Evolutionary conservation across 306 rosid species (phyloP).

Genomic region (Lotus japonicus): DNA sequence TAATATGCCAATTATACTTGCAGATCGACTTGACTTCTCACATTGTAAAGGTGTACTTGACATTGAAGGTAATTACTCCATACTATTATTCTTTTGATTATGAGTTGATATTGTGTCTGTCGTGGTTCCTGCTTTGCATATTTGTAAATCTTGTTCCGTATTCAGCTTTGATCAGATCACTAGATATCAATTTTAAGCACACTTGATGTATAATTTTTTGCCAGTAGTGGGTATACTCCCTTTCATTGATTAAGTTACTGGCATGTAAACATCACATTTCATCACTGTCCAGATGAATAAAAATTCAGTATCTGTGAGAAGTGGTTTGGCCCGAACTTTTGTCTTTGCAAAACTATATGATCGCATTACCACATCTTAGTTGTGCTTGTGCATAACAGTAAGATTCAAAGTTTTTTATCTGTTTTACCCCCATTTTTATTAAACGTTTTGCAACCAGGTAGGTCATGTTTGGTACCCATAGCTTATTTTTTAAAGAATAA

Average conservation of each 20-base stretch:
- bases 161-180: neutral
- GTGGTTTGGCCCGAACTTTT: neutral
- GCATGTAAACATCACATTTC: neutral
- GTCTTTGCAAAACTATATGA: neutral
- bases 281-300: neutral
- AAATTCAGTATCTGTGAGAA: neutral
- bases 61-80: slow-evolving; percentile 63
- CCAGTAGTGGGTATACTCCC: neutral
- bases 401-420: neutral
- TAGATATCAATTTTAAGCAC: neutral
- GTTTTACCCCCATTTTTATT: neutral
- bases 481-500: neutral
- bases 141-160: neutral
- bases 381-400: neutral
- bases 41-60: slow-evolving; percentile 73
- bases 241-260: neutral
- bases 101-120: neutral
- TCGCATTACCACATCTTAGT: neutral
- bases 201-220: neutral
- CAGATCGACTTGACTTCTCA: slow-evolving; percentile 94
- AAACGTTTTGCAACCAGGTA: slow-evolving; percentile 1
- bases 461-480: neutral
- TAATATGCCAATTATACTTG: slow-evolving; percentile 27
- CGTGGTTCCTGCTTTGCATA: neutral
- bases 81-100: neutral